These are phyloP conservation scores for Citrus trifoliata DNA, from an alignment of 345 rosid species.

Conservation along the genomic window DNA sequence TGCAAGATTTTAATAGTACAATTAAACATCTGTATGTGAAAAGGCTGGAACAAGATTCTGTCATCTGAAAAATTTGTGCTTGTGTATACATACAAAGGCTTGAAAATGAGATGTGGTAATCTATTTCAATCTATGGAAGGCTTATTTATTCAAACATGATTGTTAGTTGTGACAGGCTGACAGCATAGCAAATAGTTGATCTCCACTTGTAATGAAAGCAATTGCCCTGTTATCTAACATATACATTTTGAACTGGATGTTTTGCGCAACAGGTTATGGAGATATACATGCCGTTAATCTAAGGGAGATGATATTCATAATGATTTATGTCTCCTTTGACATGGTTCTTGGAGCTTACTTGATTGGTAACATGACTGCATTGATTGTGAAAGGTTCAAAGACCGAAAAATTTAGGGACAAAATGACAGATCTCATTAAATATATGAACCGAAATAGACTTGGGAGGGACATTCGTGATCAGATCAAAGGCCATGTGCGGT, in stretches of 20 bases:
- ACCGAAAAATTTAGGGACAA: conserved; percentile 93
- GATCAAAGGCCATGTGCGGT: conserved; percentile 70
- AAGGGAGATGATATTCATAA: conserved; percentile 91
- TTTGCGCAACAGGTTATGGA: conserved; percentile 72
- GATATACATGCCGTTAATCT: conserved; percentile 93
- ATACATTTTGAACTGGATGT: neutral
- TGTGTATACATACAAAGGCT: neutral
- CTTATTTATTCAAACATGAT: neutral
- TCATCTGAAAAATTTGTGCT: neutral
- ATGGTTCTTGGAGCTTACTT: conserved; percentile 97
- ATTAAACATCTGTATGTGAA: neutral
- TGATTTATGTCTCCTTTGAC: conserved; percentile 57
- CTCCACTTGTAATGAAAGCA: neutral
- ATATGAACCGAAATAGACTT: conserved; percentile 83
- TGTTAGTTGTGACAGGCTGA: neutral
- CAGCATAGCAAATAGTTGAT: neutral
- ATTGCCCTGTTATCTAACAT: neutral
- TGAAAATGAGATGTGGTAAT: neutral
- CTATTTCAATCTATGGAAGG: neutral
- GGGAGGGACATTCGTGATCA: conserved; percentile 64
- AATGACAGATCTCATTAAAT: conserved; percentile 83
- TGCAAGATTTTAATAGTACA: neutral
- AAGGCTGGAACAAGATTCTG: neutral
- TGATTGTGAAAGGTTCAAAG: conserved; percentile 97
- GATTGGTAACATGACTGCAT: conserved; percentile 96